Evolutionary conservation across 805 yeast species (phyloP).

Genomic region (Vanderwaltozyma tropicalis): DNA sequence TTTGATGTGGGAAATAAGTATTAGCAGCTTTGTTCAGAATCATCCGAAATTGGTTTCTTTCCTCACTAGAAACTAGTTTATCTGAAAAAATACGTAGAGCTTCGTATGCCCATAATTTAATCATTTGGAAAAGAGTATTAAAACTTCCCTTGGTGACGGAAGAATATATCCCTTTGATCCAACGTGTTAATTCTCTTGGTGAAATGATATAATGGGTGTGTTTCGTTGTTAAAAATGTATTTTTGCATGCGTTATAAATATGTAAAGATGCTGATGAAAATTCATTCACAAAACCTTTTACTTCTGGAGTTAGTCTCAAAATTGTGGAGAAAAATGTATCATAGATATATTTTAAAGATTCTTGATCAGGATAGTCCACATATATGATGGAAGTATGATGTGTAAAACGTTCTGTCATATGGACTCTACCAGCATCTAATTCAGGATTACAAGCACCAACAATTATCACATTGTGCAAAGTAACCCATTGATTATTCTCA

Average conservation of each 20-base stretch:
- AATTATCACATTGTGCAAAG: conserved; percentile 53
- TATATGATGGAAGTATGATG: conserved; percentile 55
- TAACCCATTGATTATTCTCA: conserved; percentile 53
- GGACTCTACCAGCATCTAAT: conserved; percentile 61
- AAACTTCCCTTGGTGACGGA: conserved; percentile 34
- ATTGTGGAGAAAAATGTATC: conserved; percentile 44
- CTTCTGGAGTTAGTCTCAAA: conserved; percentile 49
- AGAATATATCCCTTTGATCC: conserved; percentile 66
- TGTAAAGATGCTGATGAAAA: conserved; percentile 58
- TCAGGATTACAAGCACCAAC: conserved; percentile 97
- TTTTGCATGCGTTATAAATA: conserved; percentile 40
- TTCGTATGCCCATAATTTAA: conserved; percentile 73
- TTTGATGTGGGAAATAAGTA: conserved; percentile 38
- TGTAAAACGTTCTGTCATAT: conserved; percentile 48
- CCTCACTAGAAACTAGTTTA: conserved; percentile 41
- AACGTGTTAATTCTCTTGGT: conserved; percentile 85
- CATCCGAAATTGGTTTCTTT: conserved; percentile 40
- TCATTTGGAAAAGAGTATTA: conserved; percentile 28
- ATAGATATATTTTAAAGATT: conserved; percentile 61
- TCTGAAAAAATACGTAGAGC: conserved; percentile 71
- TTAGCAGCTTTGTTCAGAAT: conserved; percentile 29
- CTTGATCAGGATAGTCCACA: conserved; percentile 67
- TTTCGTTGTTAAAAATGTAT: conserved; percentile 28
- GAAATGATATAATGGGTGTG: conserved; percentile 65
- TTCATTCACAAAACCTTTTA: conserved; percentile 41